phyloP scores from a whole-genome alignment of 345 rosid species.

The Citrus reticulata region DNA sequence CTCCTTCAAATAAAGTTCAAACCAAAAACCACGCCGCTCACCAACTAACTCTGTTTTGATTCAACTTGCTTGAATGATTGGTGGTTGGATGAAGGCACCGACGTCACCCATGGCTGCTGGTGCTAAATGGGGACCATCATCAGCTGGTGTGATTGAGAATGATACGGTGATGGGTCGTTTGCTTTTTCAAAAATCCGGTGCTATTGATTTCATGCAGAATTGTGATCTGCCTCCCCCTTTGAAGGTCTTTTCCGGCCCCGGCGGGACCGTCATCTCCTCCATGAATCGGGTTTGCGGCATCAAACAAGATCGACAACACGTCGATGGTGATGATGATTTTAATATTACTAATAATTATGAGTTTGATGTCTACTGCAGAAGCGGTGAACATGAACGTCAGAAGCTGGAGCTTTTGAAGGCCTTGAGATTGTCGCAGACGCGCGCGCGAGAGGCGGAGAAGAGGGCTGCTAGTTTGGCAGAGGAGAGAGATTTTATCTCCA shows the following conservation, averaged over 20 bases:
- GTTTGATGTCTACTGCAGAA: not conserved
- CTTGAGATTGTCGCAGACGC: conserved; percentile 54
- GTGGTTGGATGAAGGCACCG: not conserved
- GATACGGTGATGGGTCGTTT: conserved; percentile 25
- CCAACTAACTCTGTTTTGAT: conserved; percentile 14
- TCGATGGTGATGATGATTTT: not conserved
- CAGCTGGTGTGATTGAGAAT: conserved; percentile 5
- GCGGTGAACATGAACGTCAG: conserved; percentile 5
- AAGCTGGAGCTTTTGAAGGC: conserved; percentile 59
- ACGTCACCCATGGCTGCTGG: conserved; percentile 13
- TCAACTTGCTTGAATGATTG: not conserved
- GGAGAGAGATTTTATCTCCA: conserved; percentile 37
- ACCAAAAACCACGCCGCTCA: not conserved
- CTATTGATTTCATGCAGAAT: conserved; percentile 34
- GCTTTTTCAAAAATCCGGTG: conserved; percentile 13
- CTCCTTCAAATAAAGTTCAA: not conserved
- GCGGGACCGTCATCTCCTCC: conserved; percentile 19
- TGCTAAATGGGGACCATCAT: conserved; percentile 14
- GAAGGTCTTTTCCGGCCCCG: conserved; percentile 38
- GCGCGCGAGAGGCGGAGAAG: conserved; percentile 69
- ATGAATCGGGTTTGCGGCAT: conserved; percentile 11
- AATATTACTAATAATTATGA: not conserved
- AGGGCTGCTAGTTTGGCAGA: conserved; percentile 29
- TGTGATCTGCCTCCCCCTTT: conserved; percentile 60
- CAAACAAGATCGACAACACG: not conserved